Percentiles rank a stretch among this genome's conserved stretches.
Evolutionary conservation across 2,329 filamentous ascomycete species (phyloP).

Genomic region (Magnaporthiopsis poae): DNA sequence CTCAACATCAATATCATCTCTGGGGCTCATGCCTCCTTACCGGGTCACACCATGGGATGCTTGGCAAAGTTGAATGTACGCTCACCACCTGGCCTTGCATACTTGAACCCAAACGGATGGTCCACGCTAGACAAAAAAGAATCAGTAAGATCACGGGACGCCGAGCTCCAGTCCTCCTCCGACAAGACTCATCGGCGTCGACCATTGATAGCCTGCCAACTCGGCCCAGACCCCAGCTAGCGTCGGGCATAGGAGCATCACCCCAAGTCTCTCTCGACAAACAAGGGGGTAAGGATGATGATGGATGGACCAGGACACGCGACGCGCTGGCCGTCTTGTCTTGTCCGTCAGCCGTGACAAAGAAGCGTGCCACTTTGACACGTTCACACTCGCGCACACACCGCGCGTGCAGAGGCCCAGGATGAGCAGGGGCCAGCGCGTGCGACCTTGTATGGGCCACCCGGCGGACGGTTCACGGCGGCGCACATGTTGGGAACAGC

Average conservation of each 20-base stretch:
- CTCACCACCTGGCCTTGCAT: no score
- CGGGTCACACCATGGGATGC: no score
- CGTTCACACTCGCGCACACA: no score
- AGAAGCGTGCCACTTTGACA: no score
- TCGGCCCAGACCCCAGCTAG: background rate
- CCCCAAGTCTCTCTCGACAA: background rate
- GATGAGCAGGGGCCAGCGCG: no score
- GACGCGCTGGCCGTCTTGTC: no score
- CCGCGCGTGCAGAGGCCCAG: background rate
- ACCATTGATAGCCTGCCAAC: background rate
- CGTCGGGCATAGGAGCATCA: background rate
- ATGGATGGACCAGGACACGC: no score
- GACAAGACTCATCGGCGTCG: background rate
- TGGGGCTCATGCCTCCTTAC: no score
- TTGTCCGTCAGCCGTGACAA: no score
- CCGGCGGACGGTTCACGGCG: background rate
- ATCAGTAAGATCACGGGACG: background rate
- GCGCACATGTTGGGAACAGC: background rate
- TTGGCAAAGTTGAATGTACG: no score
- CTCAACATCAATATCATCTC: background rate
- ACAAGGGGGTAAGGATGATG: background rate
- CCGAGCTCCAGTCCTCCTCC: background rate
- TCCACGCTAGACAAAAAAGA: background rate
- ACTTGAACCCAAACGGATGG: no score
- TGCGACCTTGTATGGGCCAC: background rate